Evolutionary conservation across 345 rosid species (phyloP).

Genomic region (Raphanus raphanistrum): DNA sequence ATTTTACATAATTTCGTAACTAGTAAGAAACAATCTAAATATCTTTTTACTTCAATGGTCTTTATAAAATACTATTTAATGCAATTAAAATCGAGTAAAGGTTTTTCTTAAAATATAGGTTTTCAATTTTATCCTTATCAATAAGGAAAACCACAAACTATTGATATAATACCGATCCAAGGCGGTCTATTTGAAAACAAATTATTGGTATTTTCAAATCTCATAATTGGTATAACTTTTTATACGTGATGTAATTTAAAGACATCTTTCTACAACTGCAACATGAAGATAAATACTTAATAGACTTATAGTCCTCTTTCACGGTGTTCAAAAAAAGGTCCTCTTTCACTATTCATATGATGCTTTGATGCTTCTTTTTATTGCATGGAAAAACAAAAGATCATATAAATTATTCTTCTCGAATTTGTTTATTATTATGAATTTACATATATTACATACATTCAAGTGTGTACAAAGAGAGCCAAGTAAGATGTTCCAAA

Average conservation of each 20-base stretch:
- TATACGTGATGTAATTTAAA: background rate
- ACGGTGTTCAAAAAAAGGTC: background rate
- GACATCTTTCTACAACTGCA: background rate
- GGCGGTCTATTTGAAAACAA: background rate
- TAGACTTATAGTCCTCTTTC: background rate
- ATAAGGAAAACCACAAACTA: background rate
- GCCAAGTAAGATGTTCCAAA: slow-evolving; percentile 9
- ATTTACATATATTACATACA: background rate
- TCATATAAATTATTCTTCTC: background rate
- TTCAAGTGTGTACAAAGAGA: background rate
- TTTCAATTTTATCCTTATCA: background rate
- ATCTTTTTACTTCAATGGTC: background rate
- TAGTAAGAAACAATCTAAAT: background rate
- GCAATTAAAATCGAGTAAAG: background rate
- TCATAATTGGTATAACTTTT: background rate
- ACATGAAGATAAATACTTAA: background rate
- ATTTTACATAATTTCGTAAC: background rate
- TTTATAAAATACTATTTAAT: background rate
- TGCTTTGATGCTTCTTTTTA: background rate
- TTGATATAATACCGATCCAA: background rate
- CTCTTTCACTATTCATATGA: background rate
- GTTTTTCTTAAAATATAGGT: background rate
- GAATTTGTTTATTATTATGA: background rate
- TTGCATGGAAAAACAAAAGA: background rate
- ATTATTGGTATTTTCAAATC: background rate